Base-by-base conservation (phyloP, 805 yeast genomes). In the Lipomyces orientalis region DNA sequence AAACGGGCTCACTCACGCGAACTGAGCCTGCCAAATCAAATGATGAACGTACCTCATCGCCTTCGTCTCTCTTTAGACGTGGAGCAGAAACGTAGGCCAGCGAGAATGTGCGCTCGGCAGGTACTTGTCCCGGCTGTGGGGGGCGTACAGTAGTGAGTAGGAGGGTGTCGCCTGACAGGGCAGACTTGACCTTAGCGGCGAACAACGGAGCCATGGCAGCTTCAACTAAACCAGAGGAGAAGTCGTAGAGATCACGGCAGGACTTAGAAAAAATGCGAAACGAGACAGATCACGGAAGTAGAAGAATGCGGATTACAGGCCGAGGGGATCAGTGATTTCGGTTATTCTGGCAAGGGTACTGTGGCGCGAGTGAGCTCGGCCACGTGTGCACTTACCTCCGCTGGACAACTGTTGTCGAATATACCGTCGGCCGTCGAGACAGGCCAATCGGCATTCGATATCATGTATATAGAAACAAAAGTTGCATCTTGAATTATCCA, bases 131-230 rank as follows among this genome's bases (percentile, higher is more conserved):
- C 14, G 75, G 65, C 64, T 61, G 69, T n/a, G 73, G 74, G 31
- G 76, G 70, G 29, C 72, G 68, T 33, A 74, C 64, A 2, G 91
- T 89, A 10, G 82, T 81, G 70, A 90, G 82, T 54, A 89, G 84
- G 51, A 90, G 72, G 12, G 93, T 87, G 78, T 90, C 94, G 4
- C 90, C 91, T 60, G 90, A 88, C 49, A 88, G 75, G 19, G 89
- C 91, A 57, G 86, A 82, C 75, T 89, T 89, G 59, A 90, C 93
- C 76, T 85, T 87, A 52, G 91, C 93, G 64, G 79, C 64, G 55
- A 62, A 70, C 37, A 70, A 73, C 34, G 63, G 52, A 51, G 66
- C 56, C 69, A 66, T 66, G 25, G 64, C 19, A 16, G 22, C 49
- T 43, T 43, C 22, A 43, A 43, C 22, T 43, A 19, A 22, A 54